Conservation (phyloP, 192 early-diverging fungal species). For the Umbelopsis sp. region DNA sequence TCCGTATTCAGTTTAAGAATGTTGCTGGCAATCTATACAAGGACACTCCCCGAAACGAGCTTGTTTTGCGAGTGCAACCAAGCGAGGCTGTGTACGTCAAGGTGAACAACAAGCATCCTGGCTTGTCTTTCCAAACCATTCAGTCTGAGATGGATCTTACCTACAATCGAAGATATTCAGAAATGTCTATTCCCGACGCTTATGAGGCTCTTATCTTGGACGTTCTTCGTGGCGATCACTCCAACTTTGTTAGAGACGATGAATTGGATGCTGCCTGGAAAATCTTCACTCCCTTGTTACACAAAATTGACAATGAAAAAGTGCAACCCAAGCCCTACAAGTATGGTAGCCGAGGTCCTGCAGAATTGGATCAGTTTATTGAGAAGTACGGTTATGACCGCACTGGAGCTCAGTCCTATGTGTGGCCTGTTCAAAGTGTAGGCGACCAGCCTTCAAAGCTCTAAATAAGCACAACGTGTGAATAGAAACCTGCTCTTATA, state of each 20-base stretch:
- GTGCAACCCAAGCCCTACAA: constrained; percentile 67
- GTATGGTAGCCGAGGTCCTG: constrained; percentile 86
- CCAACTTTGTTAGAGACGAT: constrained; percentile 92
- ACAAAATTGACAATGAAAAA: constrained; percentile 72
- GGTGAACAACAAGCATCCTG: constrained; percentile 93
- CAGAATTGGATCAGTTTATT: constrained; percentile 75
- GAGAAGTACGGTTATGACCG: constrained; percentile 56
- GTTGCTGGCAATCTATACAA: constrained; percentile 72
- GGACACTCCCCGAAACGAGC: constrained; percentile 84
- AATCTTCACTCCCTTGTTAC: constrained; percentile 95
- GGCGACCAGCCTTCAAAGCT: constrained; percentile 12
- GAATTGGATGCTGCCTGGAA: constrained; percentile 97
- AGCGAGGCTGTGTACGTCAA: constrained; percentile 96
- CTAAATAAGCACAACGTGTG: neutral
- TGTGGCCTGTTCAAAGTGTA: constrained; percentile 47
- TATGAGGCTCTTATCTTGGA: constrained; percentile 95
- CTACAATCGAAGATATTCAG: constrained; percentile 87
- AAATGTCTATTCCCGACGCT: constrained; percentile 92
- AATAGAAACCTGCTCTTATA: constrained; percentile 6
- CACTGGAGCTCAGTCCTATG: constrained; percentile 37
- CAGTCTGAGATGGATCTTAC: constrained; percentile 96
- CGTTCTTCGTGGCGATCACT: constrained; percentile 88
- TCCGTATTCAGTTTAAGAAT: constrained; percentile 94
- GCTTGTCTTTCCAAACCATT: constrained; percentile 80
- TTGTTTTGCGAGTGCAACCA: constrained; percentile 94